Evolutionary conservation across 345 rosid genomes (phyloP).

Genomic region (Lepidium aucheri): DNA sequence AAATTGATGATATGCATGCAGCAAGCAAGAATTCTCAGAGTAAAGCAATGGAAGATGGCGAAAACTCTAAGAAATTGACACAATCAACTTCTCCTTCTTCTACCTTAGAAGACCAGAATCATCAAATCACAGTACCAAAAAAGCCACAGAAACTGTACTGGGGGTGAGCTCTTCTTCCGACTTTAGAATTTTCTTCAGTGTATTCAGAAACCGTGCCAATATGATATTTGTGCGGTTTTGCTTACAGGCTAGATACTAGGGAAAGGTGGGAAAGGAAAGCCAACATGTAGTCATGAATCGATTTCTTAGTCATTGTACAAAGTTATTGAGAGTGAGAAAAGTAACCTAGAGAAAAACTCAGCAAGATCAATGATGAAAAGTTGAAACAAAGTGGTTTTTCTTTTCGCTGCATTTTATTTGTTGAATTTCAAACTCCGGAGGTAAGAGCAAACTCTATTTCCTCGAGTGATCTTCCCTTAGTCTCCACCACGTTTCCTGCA

Average conservation of each 20-base stretch:
- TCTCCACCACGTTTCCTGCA: conserved; percentile 74
- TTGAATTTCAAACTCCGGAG: conserved; percentile 26
- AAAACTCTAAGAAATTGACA: background rate
- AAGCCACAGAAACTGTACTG: conserved; percentile 54
- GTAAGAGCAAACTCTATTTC: conserved; percentile 87
- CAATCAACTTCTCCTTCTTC: conserved; percentile 4
- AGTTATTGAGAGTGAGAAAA: background rate
- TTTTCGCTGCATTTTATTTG: background rate
- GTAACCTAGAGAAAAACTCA: conserved; percentile 5
- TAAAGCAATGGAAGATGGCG: background rate
- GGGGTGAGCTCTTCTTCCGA: conserved; percentile 39
- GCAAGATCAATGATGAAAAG: background rate
- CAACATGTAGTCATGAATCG: conserved; percentile 41
- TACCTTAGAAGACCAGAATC: conserved; percentile 1
- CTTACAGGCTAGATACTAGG: conserved; percentile 53
- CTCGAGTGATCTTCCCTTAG: conserved; percentile 92
- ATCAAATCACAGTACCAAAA: conserved; percentile 22
- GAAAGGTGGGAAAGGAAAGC: conserved; percentile 78
- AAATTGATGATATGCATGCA: conserved; percentile 7
- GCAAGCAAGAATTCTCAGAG: conserved; percentile 6
- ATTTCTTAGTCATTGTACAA: conserved; percentile 8
- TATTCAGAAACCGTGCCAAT: background rate
- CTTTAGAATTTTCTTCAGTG: background rate
- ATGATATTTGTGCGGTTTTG: background rate
- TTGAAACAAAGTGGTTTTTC: conserved; percentile 1